Percentiles rank a stretch among this genome's conserved stretches.
phyloP scores from a whole-genome alignment of 805 yeast genomes.

The Nematodospora valgi region DNA sequence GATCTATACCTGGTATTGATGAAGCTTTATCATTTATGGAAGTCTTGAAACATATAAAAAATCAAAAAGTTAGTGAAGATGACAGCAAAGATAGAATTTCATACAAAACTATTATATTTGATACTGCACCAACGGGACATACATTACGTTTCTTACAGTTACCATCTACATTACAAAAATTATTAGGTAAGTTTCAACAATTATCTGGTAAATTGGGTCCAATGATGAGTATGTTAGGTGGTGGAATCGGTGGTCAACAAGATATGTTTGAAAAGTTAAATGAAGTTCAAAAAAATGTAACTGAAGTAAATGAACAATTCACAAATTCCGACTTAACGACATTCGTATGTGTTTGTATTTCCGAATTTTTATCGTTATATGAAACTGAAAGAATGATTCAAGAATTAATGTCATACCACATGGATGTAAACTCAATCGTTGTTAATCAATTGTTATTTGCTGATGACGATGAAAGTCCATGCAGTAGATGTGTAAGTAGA shows the following conservation, averaged over 20 bases:
- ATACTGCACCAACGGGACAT: conserved; percentile 99
- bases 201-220: conserved; percentile 88
- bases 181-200: conserved; percentile 83
- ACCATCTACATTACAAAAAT: conserved; percentile 87
- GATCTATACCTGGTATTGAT: conserved; percentile 96
- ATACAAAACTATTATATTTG: conserved; percentile 90
- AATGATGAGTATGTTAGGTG: conserved; percentile 73
- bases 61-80: conserved; percentile 41
- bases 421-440: conserved; percentile 95
- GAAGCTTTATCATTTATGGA: conserved; percentile 98
- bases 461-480: conserved; percentile 65
- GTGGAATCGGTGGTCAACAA: conserved; percentile 59
- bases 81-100: conserved; percentile 20
- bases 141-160: conserved; percentile 91
- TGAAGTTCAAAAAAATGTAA: conserved; percentile 75
- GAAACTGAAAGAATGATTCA: conserved; percentile 98
- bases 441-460: conserved; percentile 92
- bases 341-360: conserved; percentile 93
- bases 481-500: conserved; percentile 89
- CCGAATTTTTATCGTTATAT: conserved; percentile 92
- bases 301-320: conserved; percentile 90
- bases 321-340: conserved; percentile 96
- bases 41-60: conserved; percentile 92
- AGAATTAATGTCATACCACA: conserved; percentile 88
- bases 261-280: conserved; percentile 78